A percentile compares a stretch with the other conserved stretches of the same genome.
phyloP scores from a whole-genome alignment of 805 yeast genomes.

The Lipomyces starkeyi region DNA sequence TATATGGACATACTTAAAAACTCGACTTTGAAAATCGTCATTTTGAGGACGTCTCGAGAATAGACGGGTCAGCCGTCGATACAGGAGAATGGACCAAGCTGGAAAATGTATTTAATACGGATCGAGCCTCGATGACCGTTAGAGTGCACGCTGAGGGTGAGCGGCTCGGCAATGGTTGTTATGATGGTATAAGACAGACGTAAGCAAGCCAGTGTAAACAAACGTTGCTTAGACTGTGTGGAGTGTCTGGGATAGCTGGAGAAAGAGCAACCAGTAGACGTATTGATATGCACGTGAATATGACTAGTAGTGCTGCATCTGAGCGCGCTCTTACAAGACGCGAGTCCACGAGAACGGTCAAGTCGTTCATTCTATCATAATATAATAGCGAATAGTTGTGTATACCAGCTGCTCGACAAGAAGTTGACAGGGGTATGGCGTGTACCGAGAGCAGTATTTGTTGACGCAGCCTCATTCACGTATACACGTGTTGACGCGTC shows the following conservation, averaged over 20 bases:
- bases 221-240: neutral
- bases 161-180: neutral
- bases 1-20: neutral
- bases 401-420: neutral
- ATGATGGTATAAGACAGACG: neutral
- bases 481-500: neutral
- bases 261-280: neutral
- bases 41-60: neutral
- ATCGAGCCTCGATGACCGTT: neutral
- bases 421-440: conserved; percentile 2
- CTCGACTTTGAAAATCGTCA: neutral
- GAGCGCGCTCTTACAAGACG: neutral
- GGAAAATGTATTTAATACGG: neutral
- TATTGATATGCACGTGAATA: neutral
- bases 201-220: neutral
- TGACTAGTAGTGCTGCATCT: neutral
- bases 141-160: neutral
- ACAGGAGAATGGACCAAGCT: too few species aligned
- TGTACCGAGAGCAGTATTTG: neutral
- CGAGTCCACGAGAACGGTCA: neutral
- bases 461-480: conserved; percentile 4
- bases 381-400: neutral
- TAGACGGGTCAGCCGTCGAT: neutral
- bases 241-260: neutral
- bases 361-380: neutral